phyloP scores from a whole-genome alignment of 169 alveolate species.

The Eimeria necatrix region DNA sequence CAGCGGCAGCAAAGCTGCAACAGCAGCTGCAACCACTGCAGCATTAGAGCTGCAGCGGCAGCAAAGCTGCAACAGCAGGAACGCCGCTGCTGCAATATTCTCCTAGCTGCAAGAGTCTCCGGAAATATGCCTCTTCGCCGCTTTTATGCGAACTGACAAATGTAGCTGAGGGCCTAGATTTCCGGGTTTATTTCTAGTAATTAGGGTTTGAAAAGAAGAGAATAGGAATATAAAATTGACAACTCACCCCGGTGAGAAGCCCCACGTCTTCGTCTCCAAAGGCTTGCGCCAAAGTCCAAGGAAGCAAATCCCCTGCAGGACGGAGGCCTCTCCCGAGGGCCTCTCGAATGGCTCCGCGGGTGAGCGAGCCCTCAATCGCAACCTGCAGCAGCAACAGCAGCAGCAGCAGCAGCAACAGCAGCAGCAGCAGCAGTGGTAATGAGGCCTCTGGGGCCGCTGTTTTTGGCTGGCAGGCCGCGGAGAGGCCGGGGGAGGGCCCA shows the following conservation, averaged over 20 bases:
- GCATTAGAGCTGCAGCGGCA: too few relatives aligned
- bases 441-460: neutral
- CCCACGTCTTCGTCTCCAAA: slow-evolving; percentile 97
- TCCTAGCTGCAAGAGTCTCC: too few relatives aligned
- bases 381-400: slow-evolving; percentile 35
- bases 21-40: too few relatives aligned
- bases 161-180: neutral
- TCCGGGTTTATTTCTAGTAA: neutral
- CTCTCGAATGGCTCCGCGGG: slow-evolving; percentile 62
- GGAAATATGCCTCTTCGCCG: too few relatives aligned
- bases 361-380: slow-evolving; percentile 81
- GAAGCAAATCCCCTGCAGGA: slow-evolving; percentile 98
- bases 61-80: too few relatives aligned
- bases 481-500: slow-evolving; percentile 23
- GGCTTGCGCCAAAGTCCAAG: slow-evolving; percentile 99
- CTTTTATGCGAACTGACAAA: neutral
- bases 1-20: too few relatives aligned
- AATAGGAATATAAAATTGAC: too few relatives aligned
- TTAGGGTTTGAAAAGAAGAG: neutral
- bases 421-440: neutral
- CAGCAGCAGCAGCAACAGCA: neutral
- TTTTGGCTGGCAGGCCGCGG: too few relatives aligned
- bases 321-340: slow-evolving; percentile 85
- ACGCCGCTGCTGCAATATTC: too few relatives aligned
- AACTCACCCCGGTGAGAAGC: slow-evolving; percentile 83